Conservation (phyloP, 306 rosid genomes). For the Abrus pulchellus region DNA sequence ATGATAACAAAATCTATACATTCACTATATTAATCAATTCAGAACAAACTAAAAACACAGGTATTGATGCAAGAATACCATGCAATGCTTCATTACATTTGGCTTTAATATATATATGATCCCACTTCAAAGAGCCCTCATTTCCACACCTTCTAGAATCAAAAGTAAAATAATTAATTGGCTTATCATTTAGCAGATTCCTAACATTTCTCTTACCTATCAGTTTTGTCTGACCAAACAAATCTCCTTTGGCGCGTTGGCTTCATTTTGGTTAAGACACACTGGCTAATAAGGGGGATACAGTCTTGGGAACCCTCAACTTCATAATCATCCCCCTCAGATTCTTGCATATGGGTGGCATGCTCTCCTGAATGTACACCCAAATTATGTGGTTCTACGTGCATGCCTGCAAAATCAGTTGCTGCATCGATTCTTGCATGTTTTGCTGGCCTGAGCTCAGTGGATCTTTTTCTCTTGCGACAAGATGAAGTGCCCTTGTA, state of each 20-base stretch:
- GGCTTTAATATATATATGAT: conserved; percentile 37
- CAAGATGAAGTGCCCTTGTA: conserved; percentile 53
- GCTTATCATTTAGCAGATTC: conserved; percentile 27
- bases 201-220: conserved; percentile 68
- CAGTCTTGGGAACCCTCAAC: conserved; percentile 55
- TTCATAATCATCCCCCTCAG: conserved; percentile 58
- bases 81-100: conserved; percentile 30
- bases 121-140: conserved; percentile 41
- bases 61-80: conserved; percentile 21
- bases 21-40: not conserved
- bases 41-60: conserved; percentile 22
- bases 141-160: conserved; percentile 22
- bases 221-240: conserved; percentile 86
- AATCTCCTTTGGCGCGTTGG: conserved; percentile 78
- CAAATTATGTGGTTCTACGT: conserved; percentile 49
- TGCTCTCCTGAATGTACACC: conserved; percentile 54
- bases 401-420: conserved; percentile 51
- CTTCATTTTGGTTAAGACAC: conserved; percentile 64
- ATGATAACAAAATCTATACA: not conserved
- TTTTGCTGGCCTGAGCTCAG: conserved; percentile 61
- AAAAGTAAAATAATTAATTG: conserved; percentile 23
- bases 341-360: conserved; percentile 48
- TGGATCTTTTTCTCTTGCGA: conserved; percentile 51
- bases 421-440: conserved; percentile 56
- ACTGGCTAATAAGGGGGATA: conserved; percentile 56